A percentile compares a stretch with the other conserved stretches of the same genome.
These are phyloP conservation scores for Phytomonas sp. DNA, from an alignment of 208 protist genomes.

Conservation along the genomic window DNA sequence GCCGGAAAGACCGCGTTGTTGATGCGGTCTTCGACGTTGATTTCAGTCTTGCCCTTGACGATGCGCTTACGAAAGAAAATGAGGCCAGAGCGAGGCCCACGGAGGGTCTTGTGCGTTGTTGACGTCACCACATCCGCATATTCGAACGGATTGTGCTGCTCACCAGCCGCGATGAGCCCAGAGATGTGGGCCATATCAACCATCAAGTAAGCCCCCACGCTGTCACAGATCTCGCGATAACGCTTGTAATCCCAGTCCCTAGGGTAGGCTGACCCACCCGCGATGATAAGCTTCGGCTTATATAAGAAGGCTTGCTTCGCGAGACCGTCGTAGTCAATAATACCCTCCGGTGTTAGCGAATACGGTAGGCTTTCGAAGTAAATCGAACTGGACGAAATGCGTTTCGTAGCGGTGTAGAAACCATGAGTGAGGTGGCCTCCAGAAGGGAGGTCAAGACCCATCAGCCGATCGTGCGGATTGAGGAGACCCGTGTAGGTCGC, in stretches of 20 bases:
- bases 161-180: conserved; percentile 89
- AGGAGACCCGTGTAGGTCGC: conserved; percentile 95
- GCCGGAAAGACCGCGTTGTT: conserved; percentile 97
- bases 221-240: conserved; percentile 84
- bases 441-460: conserved; percentile 93
- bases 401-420: conserved; percentile 95
- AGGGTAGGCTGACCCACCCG: conserved; percentile 96
- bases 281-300: conserved; percentile 94
- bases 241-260: conserved; percentile 96
- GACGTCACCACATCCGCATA: conserved; percentile 98
- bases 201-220: conserved; percentile 89
- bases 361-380: conserved; percentile 98
- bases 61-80: conserved; percentile 97
- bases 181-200: conserved; percentile 98
- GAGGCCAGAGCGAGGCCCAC: conserved; percentile 96
- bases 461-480: conserved; percentile 96
- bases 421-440: conserved; percentile 97
- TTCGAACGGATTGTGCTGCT: conserved; percentile 90
- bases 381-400: conserved; percentile 95
- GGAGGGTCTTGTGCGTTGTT: conserved; percentile 99
- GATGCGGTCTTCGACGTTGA: conserved; percentile 90
- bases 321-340: conserved; percentile 96
- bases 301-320: conserved; percentile 85
- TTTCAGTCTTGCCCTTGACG: conserved; percentile 40
- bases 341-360: conserved; percentile 81